These are phyloP conservation scores for Sporothrix phasma DNA, from an alignment of 2,329 filamentous ascomycete genomes.

Conservation along the genomic window DNA sequence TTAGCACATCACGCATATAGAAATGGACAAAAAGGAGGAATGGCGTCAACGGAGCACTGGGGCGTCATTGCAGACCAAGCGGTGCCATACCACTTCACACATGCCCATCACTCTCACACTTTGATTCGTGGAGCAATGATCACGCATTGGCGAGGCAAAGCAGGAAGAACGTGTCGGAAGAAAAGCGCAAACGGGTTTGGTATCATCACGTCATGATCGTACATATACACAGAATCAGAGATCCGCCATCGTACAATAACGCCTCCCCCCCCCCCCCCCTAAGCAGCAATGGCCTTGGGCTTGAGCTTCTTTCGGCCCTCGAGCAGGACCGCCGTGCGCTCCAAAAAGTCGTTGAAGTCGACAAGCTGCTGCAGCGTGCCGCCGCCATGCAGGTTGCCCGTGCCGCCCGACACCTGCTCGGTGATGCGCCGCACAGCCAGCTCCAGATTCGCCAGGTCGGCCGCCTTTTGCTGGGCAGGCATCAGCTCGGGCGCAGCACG, in stretches of 20 bases:
- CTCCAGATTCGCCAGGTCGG: conserved; percentile 48
- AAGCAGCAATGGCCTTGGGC: neutral
- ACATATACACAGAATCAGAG: neutral
- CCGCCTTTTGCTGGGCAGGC: conserved; percentile 36
- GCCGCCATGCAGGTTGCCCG: conserved; percentile 36
- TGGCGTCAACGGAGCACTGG: neutral
- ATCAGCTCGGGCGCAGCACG: conserved; percentile 37
- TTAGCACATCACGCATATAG: conserved; percentile 10
- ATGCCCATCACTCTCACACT: neutral
- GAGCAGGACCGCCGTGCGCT: conserved; percentile 47
- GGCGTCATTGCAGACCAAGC: neutral
- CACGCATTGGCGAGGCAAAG: neutral
- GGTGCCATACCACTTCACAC: neutral
- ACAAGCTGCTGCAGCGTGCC: conserved; percentile 44
- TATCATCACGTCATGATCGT: neutral
- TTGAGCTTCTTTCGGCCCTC: conserved; percentile 28
- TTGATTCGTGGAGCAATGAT: neutral
- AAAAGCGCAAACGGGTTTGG: neutral
- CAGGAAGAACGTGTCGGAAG: neutral
- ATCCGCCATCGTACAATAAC: neutral
- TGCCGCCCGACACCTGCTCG: conserved; percentile 41
- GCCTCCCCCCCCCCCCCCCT: neutral
- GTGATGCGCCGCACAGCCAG: conserved; percentile 45
- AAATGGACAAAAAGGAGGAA: neutral
- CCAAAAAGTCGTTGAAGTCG: conserved; percentile 54